Evolutionary conservation across 2,329 filamentous ascomycete genomes (phyloP).

Genomic region (Penicillium sp.): DNA sequence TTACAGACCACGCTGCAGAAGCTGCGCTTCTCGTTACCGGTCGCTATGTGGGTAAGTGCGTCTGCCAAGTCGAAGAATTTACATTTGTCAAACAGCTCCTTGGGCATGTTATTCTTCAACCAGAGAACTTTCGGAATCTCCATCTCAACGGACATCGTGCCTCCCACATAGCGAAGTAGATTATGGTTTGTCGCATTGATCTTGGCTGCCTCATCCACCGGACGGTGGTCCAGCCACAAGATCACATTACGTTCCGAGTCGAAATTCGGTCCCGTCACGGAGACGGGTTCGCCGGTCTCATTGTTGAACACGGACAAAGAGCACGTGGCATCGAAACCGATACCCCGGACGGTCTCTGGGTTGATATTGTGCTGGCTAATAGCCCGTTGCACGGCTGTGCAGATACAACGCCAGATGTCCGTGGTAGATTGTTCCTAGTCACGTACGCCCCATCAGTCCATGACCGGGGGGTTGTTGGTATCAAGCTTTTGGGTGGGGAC

Average conservation of each 20-base stretch:
- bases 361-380: constrained; percentile 80
- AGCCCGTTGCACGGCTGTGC: constrained; percentile 79
- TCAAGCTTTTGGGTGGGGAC: neutral
- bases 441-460: neutral
- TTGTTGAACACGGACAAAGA: constrained; percentile 87
- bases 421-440: constrained; percentile 90
- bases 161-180: constrained; percentile 91
- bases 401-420: constrained; percentile 96
- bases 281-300: constrained; percentile 85
- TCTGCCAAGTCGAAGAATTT: constrained; percentile 97
- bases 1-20: constrained; percentile 97
- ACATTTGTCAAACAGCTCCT: constrained; percentile 84
- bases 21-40: constrained; percentile 85
- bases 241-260: constrained; percentile 92
- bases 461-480: constrained; percentile 15
- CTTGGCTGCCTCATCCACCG: constrained; percentile 83
- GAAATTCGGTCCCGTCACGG: constrained; percentile 88
- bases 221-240: constrained; percentile 94
- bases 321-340: constrained; percentile 98
- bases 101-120: constrained; percentile 98
- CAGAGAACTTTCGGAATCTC: constrained; percentile 97
- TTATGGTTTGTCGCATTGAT: constrained; percentile 94
- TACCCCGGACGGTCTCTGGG: constrained; percentile 73
- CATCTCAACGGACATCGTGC: constrained; percentile 99
- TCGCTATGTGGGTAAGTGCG: constrained; percentile 90